These are phyloP conservation scores for Cucurbitaria berberidis DNA, from an alignment of 2,329 filamentous ascomycete species.

Conservation along the genomic window DNA sequence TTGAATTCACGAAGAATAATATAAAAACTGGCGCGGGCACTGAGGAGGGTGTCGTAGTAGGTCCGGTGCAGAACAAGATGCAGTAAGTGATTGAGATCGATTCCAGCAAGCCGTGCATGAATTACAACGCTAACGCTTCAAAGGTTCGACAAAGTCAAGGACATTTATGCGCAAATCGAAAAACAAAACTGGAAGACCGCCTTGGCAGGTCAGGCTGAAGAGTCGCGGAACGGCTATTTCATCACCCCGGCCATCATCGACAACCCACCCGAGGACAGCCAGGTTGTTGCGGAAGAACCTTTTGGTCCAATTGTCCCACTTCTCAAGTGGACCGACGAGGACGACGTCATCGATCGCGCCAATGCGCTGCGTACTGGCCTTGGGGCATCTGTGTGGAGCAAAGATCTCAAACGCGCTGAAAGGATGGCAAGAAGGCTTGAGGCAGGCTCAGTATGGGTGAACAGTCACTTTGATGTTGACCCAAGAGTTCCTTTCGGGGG, in stretches of 20 bases:
- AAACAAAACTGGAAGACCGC: conserved; percentile 59
- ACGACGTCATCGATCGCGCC: conserved; percentile 52
- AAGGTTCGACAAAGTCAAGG: conserved; percentile 62
- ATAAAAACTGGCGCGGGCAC: conserved; percentile 44
- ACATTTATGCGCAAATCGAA: conserved; percentile 61
- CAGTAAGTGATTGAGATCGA: conserved; percentile 14
- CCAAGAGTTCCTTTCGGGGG: conserved; percentile 66
- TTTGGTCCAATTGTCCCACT: conserved; percentile 71
- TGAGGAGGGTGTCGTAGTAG: conserved; percentile 18
- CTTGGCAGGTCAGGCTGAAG: conserved; percentile 49
- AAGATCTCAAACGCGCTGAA: conserved; percentile 49
- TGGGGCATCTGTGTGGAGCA: conserved; percentile 58
- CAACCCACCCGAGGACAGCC: conserved; percentile 62
- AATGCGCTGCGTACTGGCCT: conserved; percentile 58
- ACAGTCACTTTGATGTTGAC: conserved; percentile 48
- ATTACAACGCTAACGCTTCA: background rate
- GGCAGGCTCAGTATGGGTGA: conserved; percentile 59
- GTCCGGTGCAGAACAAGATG: conserved; percentile 43
- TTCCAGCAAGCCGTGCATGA: background rate
- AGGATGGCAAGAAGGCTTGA: conserved; percentile 54
- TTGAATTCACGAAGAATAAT: conserved; percentile 52
- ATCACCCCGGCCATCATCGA: conserved; percentile 65
- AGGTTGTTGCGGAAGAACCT: conserved; percentile 65
- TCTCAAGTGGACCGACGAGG: conserved; percentile 64
- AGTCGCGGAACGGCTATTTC: conserved; percentile 58